Conservation (phyloP, 106 monocot species). For the Dioscorea zingiberensis region DNA sequence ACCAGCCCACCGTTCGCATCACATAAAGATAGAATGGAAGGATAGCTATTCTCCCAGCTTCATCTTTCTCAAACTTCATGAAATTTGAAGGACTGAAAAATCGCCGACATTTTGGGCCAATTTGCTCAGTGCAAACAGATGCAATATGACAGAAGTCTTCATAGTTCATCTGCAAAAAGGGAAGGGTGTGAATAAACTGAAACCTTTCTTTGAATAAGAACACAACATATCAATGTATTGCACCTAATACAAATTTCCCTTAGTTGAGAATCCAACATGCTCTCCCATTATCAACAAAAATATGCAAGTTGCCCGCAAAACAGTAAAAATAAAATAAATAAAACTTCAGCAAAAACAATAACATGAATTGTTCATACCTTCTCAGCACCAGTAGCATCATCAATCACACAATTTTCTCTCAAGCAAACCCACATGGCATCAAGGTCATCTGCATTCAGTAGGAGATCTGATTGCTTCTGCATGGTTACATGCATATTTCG, state of each 20-base stretch:
- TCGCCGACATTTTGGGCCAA: constrained; percentile 91
- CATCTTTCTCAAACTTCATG: constrained; percentile 99
- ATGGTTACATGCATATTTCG: constrained; percentile 4
- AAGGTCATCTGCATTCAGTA: constrained; percentile 96
- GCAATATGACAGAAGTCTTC: constrained; percentile 99
- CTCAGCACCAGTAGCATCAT: constrained; percentile 98
- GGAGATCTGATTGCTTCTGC: constrained; percentile 98
- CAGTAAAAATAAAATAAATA: no score
- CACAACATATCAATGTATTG: no score
- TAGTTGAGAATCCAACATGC: no score
- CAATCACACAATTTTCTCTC: constrained; percentile 97
- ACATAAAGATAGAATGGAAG: constrained; percentile 98
- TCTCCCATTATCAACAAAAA: no score
- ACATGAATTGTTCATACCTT: no score
- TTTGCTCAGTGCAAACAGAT: constrained; percentile 93
- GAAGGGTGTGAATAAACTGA: not conserved
- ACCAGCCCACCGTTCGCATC: constrained; percentile 80
- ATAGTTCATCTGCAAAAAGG: constrained; percentile 85
- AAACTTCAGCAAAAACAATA: no score
- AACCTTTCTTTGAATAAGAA: no score
- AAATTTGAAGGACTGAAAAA: constrained; percentile 99
- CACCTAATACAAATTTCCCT: no score
- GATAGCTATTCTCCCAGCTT: constrained; percentile 98
- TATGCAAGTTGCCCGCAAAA: no score
- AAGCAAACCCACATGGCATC: constrained; percentile 99